Base-by-base conservation (phyloP, 73 alveolate genomes). In the Breviolum minutum region DNA sequence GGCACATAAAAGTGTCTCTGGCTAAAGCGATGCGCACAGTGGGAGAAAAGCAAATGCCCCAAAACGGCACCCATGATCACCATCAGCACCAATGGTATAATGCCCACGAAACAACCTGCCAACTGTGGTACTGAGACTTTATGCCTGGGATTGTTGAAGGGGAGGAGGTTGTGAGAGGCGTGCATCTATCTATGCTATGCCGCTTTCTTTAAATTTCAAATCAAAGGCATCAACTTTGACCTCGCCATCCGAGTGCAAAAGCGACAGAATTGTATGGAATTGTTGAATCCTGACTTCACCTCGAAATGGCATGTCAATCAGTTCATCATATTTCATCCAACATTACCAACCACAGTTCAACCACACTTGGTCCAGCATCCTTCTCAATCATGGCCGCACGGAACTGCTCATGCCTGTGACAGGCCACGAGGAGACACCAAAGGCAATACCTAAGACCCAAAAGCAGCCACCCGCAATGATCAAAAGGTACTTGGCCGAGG, bases 401-500 rank as follows among this genome's bases (percentile, higher is more conserved):
- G 54, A 40, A 40, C 54, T 71, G 81, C 66, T 6, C 22, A 66
- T 27, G 66, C 88, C 88, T 26, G 96, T 89, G 74, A 68, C 71
- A 19, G 96, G 96, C 84, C 84, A 89, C 9, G 87, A 29, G 68
- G 96, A 84, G 54, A 89, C 85, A 19, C 96, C 96, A 8, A 61
- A 40, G 70, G 96, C 85, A 32, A 89, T 69, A 29, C 96, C 96
- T 70, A 89, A 26, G 62, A 89, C 96, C 80, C 79, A 60, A 40
- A 89, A 89, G 27, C 96, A 89, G 80, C 86, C 96, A 8, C 96
- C 96, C 9, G 85, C 80, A 48, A 89, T 89, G 86, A 70, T 22
- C 54, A 89, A 32, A 12, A 89, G 8, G n/a, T 89, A 89, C 87
- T 69, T 69, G 6, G 73, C 26, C 27, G 96, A 89, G 61, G 96